Evolutionary conservation across 2,329 filamentous ascomycete genomes (phyloP).

Genomic region (Penicillium sp.): DNA sequence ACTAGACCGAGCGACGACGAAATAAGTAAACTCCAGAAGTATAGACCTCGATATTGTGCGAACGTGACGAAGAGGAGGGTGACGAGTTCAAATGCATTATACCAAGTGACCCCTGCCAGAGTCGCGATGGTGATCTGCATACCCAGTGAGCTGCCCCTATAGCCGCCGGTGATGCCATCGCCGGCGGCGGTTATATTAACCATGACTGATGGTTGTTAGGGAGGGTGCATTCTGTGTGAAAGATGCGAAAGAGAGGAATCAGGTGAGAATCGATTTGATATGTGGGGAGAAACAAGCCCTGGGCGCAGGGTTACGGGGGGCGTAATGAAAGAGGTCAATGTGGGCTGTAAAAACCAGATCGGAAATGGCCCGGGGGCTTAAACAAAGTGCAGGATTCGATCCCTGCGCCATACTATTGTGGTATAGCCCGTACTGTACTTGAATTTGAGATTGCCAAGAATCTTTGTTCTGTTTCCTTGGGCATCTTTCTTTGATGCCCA

Average conservation of each 20-base stretch:
- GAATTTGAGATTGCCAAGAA: too few relatives aligned
- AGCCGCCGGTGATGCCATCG: conserved; percentile 41
- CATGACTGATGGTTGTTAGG: conserved; percentile 22
- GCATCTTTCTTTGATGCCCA: too few relatives aligned
- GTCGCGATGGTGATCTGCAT: conserved; percentile 47
- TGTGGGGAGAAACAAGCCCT: background rate
- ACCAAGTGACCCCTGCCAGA: conserved; percentile 51
- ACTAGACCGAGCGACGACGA: conserved; percentile 47
- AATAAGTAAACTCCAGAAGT: conserved; percentile 53
- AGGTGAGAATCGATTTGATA: background rate
- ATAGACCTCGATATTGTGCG: conserved; percentile 47
- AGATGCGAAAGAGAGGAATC: background rate
- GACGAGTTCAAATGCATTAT: conserved; percentile 52
- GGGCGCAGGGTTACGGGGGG: background rate
- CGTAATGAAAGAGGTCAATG: background rate
- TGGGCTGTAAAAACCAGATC: background rate
- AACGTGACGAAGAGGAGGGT: conserved; percentile 53
- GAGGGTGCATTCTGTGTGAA: conserved; percentile 4
- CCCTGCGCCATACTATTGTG: background rate
- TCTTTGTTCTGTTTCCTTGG: too few relatives aligned
- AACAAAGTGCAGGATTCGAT: too few relatives aligned
- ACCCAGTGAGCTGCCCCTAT: conserved; percentile 35
- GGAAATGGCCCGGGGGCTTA: background rate
- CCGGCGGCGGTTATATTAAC: conserved; percentile 26
- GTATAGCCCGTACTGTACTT: background rate